Base-by-base conservation (phyloP, 1,284 basidiomycete genomes). In the Taiwanofungus camphoratus region DNA sequence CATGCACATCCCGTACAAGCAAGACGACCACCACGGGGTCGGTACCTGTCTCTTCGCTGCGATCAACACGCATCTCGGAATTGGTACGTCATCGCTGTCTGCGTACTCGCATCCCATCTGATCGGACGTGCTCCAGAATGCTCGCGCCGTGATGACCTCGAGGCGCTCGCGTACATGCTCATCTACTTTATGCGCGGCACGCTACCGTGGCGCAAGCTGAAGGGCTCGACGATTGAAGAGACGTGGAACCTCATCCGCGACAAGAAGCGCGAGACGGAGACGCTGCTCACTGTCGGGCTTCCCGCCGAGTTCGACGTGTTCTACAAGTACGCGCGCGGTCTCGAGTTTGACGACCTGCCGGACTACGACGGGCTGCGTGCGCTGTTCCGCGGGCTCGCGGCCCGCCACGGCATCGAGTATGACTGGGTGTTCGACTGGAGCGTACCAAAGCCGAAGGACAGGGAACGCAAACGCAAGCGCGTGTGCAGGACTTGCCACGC, bases 31-130 rank as follows among this genome's bases (percentile, higher is more conserved):
- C 63, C 82, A 86, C 46, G 83, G 84, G 41, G 94, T 95, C 31
- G 94, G 94, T 42, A 97, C 94, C 1, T 91, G 90, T 19, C 76
- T 94, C 20, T 98, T 97, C 68, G 95, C 94, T 9, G 88, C 89
- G 35, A 86, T 98, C 64, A 95, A 92, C 68, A 94, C 94, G 4
- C 95, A 98, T 63, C 73, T 91, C 39, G 94, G 94, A 52, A 80
- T 93, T 44, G 90, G 84, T 83, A 40, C 46, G 76, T 69, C 24
- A 32, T 32, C 33, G 11, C 32, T 26, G n/a, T n/a, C 13, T 11
- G 36, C n/a, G 8, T 16, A 4, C 4, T 35, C 5, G n/a, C 13
- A 7, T 16, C 29, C 21, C 15, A 33, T 22, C 11, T 26, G 16
- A 24, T 36, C 33, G 2, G 40, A 39, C 30, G 13, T 15, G 40